Base-by-base conservation (phyloP, 2,329 filamentous ascomycete genomes). In the Ascochyta rabiei region DNA sequence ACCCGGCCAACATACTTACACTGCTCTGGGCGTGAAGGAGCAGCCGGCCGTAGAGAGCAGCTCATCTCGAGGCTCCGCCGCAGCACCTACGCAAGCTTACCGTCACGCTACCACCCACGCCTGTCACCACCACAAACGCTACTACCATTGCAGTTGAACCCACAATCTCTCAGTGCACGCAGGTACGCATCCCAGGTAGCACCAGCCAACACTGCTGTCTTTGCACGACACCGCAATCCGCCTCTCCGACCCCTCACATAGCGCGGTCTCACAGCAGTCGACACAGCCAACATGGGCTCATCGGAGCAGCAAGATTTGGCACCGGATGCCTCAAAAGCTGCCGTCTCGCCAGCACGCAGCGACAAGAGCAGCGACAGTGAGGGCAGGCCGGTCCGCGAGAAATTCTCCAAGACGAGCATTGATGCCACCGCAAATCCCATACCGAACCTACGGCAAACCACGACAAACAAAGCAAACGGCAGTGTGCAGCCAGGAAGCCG, bases 341-440 rank as follows among this genome's bases (percentile, higher is more conserved):
- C 61, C 10, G 42, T 58, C 19, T 72, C 72, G 2, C 71, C 71
- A 24, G 62, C 71, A 33, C 69, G 62, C 33, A 76, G 73, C 53
- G 79, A 81, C 58, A 75, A 63, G 55, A 73, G 71, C 60, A 72
- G 72, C 52, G 79, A 80, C 37, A 75, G 74, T 54, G 80, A 81
- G 56, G 84, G 86, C 69, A 81, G 80, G 56, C 83, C 83, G 8
- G 82, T 86, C 33, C 77, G 85, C 53, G 81, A 86, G 68, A 84
- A 86, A 72, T 75, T 88, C 48, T 82, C 85, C 71, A 82, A 86
- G 64, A 85, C 85, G 3, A 79, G 82, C n/a, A 85, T 87, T 51
- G 81, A 80, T 34, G 74, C 62, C 39, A 57, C 59, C 16, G 61
- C 64, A 15, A 62, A 70, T 31, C 50, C 61, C 47, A 48, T 48